Evolutionary conservation across 495 filamentous ascomycete species (phyloP).

Genomic region (Cairneyella variabilis): DNA sequence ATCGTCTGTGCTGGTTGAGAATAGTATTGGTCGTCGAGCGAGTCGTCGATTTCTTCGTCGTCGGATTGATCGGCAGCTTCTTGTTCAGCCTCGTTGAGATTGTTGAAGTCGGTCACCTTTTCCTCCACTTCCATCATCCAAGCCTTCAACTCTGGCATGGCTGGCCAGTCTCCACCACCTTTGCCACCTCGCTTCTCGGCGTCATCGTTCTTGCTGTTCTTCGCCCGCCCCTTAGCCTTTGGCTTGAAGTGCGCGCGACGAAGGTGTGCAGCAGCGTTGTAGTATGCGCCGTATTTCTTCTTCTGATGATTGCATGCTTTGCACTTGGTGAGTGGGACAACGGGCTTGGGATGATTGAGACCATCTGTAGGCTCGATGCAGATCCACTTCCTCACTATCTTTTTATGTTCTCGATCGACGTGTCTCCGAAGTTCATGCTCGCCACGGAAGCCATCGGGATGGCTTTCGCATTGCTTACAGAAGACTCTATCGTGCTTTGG

Average conservation of each 20-base stretch:
- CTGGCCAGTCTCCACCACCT: conserved; percentile 75
- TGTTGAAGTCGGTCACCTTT: conserved; percentile 12
- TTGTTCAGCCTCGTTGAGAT: conserved; percentile 7
- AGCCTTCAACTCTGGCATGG: conserved; percentile 74
- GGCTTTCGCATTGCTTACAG: conserved; percentile 69
- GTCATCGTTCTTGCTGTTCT: conserved; percentile 22
- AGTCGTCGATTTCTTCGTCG: conserved; percentile 4
- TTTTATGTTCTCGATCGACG: conserved; percentile 71
- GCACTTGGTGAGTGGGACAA: conserved; percentile 74
- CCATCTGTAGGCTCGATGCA: conserved; percentile 59
- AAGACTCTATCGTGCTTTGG: conserved; percentile 72
- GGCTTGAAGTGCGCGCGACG: conserved; percentile 79
- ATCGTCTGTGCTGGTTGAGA: not conserved
- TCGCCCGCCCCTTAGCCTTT: conserved; percentile 36
- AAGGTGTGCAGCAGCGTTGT: conserved; percentile 92
- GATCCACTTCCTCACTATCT: conserved; percentile 74
- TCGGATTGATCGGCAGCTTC: conserved; percentile 15
- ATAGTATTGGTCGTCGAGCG: conserved; percentile 9
- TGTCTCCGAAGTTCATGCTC: conserved; percentile 92
- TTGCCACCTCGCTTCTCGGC: conserved; percentile 71
- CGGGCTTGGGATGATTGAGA: conserved; percentile 39
- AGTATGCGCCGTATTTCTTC: conserved; percentile 88
- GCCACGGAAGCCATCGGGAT: conserved; percentile 85
- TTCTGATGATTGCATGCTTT: conserved; percentile 69
- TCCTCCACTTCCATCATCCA: conserved; percentile 74